Evolutionary conservation across 129 eudicot genomes (phyloP).

Genomic region (Apium graveolens): DNA sequence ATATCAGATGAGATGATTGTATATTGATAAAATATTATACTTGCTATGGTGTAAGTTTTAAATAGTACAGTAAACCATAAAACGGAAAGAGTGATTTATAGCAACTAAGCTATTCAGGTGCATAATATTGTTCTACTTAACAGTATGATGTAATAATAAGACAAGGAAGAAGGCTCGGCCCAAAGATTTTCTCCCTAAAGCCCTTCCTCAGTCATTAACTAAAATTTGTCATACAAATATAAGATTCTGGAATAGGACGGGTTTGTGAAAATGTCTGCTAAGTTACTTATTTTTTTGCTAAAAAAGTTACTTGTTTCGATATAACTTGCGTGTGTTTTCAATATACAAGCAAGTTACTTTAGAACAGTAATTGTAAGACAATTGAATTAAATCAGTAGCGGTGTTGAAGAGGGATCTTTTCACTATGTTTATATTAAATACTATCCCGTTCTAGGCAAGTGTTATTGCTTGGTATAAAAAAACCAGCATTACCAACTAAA

Average conservation of each 20-base stretch:
- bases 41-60: neutral
- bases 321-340: too few species aligned
- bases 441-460: neutral
- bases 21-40: too few species aligned
- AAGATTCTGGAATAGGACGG: neutral
- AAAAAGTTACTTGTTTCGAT: too few species aligned
- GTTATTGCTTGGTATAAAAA: neutral
- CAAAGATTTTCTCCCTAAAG: neutral
- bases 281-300: neutral
- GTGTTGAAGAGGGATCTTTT: neutral
- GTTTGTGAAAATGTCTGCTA: neutral
- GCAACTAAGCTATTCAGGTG: neutral
- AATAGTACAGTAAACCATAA: neutral
- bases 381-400: neutral
- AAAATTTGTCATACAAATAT: neutral
- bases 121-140: neutral
- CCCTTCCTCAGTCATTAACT: neutral
- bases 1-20: neutral
- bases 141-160: neutral
- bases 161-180: neutral
- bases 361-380: neutral
- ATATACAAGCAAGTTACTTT: neutral
- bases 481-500: neutral
- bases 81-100: neutral
- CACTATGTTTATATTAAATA: neutral